Conservation (phyloP, 2,329 filamentous ascomycete species). For the Sarocladium brachiariae region DNA sequence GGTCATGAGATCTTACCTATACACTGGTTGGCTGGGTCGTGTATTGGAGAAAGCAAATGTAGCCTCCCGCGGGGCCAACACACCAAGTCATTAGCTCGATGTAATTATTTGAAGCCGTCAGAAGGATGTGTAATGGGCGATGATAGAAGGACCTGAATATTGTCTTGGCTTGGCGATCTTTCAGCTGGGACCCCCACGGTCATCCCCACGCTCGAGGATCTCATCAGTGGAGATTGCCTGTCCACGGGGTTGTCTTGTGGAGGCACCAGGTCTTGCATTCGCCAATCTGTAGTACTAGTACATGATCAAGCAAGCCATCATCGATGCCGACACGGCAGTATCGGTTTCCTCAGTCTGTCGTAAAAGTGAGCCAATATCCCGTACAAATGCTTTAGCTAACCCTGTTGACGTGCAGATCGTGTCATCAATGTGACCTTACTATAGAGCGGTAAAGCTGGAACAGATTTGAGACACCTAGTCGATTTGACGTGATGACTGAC, state of each 20-base stretch:
- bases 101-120: background rate
- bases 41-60: too few species aligned
- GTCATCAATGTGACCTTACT: background rate
- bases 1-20: too few species aligned
- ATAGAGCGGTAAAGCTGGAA: background rate
- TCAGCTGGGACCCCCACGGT: constrained; percentile 7
- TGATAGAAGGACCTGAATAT: background rate
- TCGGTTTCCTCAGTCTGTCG: background rate
- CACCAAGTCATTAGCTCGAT: background rate
- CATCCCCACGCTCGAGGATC: constrained; percentile 5
- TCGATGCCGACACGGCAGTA: too few species aligned
- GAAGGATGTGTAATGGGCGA: background rate
- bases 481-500: too few species aligned
- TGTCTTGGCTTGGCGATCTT: constrained; percentile 6
- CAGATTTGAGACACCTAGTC: too few species aligned
- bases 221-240: constrained; percentile 7
- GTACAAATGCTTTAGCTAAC: background rate
- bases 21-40: too few species aligned
- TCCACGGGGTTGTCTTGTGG: background rate
- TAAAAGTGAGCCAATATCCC: too few species aligned
- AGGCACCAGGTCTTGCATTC: background rate
- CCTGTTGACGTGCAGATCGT: background rate
- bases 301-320: too few species aligned
- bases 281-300: too few species aligned
- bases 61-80: too few species aligned